Conservation (phyloP, 2,329 filamentous ascomycete species). For the Arthrobotrys megalospora region DNA sequence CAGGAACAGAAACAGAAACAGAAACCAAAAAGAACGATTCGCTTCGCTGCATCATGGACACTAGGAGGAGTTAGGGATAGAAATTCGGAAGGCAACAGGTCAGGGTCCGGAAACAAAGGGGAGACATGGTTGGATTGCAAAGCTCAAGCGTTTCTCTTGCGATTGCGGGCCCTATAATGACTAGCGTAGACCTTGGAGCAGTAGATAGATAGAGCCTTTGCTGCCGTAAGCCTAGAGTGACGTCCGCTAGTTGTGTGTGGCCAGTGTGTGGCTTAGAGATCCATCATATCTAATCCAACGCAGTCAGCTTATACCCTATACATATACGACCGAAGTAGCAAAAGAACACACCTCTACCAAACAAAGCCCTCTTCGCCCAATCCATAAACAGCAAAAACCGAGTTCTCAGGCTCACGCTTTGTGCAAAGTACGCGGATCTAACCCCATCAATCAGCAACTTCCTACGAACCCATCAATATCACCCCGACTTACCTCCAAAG, state of each 20-base stretch:
- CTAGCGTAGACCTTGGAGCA: too few species aligned
- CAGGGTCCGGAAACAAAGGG: neutral
- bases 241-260: slow-evolving; percentile 4
- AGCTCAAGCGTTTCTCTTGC: neutral
- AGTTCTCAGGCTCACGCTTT: slow-evolving; percentile 94
- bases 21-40: neutral
- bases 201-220: too few species aligned
- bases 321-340: neutral
- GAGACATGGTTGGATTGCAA: neutral
- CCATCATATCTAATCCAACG: slow-evolving; percentile 55
- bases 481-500: slow-evolving; percentile 82
- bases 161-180: too few species aligned
- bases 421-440: slow-evolving; percentile 84
- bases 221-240: neutral
- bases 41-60: neutral
- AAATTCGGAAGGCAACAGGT: neutral
- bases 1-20: neutral
- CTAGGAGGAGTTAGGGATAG: neutral
- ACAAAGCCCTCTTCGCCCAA: slow-evolving; percentile 95
- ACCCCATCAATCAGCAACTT: slow-evolving; percentile 6
- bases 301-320: slow-evolving; percentile 17
- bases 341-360: slow-evolving; percentile 85
- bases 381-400: slow-evolving; percentile 94
- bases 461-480: neutral
- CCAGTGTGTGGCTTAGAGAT: slow-evolving; percentile 15